Base-by-base conservation (phyloP, 371 early-diverging fungal species). In the Coemansia sp. region DNA sequence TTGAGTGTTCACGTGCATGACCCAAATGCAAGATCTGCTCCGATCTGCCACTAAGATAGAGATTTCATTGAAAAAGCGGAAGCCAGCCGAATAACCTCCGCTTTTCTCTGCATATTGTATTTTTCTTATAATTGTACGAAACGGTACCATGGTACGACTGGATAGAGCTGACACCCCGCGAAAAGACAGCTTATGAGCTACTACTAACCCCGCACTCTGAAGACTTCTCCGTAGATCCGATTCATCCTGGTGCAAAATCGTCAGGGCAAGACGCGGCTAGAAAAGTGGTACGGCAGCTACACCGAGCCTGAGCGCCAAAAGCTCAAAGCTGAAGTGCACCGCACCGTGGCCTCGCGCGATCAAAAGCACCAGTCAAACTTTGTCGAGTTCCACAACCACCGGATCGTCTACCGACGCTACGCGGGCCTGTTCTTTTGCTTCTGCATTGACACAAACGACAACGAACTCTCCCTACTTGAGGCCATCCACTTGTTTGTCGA, bases 401-500 rank as follows among this genome's bases (percentile, higher is more conserved):
- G 94, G 79, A 89, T 97, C 47, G 94, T 98, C 1, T 98, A 98
- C 66, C 90, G 97, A 51, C 88, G 99, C 35, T 98, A 98, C 79
- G 98, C 98, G 1, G 93, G 93, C 13, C 84, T 98, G 20, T 98
- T 95, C 83, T 98, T 98, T 75, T 95, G 97, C 78, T 90, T 97
- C 66, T 95, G 98, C 72, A 94, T 98, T 2, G 96, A 96, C 79
- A 87, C 93, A 16, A 95, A 93, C 77, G 98, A 98, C 80, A 98
- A 98, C 67, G 95, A 96, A 74, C 81, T 98, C 30, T 88, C 91
- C 3, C 91, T 91, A 64, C 78, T 98, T 41, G 99, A 98, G 78
- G 93, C 93, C 0, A 97, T 98, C 43, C 99, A 98, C 68, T 89
- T 96, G 71, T 98, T 98, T 86, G 99, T 98, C 30, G 99, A 98